These are phyloP conservation scores for Naganishia cerealis DNA, from an alignment of 1,284 basidiomycete species.

Conservation along the genomic window DNA sequence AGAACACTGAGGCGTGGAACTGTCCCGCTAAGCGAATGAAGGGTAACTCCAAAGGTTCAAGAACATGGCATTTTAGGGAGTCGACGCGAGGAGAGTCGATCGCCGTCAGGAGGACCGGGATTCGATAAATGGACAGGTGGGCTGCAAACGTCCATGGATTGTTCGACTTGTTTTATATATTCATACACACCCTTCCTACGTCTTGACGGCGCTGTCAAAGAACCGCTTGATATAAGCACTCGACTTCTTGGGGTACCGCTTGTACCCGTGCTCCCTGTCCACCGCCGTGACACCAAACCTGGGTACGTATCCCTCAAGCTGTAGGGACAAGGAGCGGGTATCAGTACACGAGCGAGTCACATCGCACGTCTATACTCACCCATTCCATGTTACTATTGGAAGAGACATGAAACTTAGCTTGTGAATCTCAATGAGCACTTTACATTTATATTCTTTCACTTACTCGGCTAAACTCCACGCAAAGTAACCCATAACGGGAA, in stretches of 20 bases:
- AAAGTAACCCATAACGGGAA: constrained; percentile 69
- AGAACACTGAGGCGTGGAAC: too few species aligned
- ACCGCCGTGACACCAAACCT: constrained; percentile 31
- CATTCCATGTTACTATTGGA: constrained; percentile 30
- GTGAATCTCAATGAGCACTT: too few species aligned
- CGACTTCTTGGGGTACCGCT: constrained; percentile 33
- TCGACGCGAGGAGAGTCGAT: too few species aligned
- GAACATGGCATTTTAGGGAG: too few species aligned
- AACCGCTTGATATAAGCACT: constrained; percentile 27
- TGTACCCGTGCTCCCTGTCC: constrained; percentile 28
- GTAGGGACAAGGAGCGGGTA: neutral
- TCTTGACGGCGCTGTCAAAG: constrained; percentile 30
- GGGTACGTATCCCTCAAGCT: constrained; percentile 33
- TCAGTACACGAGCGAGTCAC: neutral
- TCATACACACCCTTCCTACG: neutral
- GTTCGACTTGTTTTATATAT: neutral
- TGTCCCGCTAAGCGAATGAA: too few species aligned
- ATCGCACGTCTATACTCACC: neutral
- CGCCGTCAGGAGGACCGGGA: too few species aligned
- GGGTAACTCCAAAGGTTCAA: too few species aligned
- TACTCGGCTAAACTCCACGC: constrained; percentile 57
- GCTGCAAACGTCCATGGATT: too few species aligned
- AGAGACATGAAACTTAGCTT: too few species aligned
- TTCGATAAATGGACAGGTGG: too few species aligned
- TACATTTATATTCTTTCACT: too few species aligned